Conservation (phyloP, 768 basidiomycete genomes). For the Collybia nuda region DNA sequence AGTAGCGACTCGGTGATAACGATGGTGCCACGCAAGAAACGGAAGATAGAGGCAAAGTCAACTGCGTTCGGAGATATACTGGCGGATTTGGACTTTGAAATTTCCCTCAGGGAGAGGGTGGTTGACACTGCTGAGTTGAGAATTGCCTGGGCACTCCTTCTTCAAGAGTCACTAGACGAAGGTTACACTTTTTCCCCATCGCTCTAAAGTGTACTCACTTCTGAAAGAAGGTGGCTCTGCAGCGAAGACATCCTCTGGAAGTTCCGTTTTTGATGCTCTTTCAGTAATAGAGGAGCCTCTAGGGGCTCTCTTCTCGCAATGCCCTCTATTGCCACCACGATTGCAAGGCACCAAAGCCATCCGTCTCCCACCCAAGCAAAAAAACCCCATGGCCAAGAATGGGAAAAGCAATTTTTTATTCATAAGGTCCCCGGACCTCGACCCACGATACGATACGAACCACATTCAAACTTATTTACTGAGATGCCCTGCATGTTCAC, state of each 20-base stretch:
- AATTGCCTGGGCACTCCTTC: constrained; percentile 46
- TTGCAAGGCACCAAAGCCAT: constrained; percentile 15
- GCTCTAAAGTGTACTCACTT: background rate
- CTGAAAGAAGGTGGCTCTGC: constrained; percentile 10
- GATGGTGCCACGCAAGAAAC: constrained; percentile 17
- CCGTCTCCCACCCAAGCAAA: constrained; percentile 25
- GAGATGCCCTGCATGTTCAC: constrained; percentile 44
- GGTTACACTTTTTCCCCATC: constrained; percentile 18
- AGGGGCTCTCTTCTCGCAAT: constrained; percentile 34
- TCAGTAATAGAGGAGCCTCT: constrained; percentile 37
- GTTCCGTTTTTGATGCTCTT: constrained; percentile 41
- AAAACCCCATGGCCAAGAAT: constrained; percentile 13
- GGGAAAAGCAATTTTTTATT: constrained; percentile 35
- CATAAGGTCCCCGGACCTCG: constrained; percentile 29
- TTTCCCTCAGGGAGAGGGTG: constrained; percentile 40
- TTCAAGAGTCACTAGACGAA: constrained; percentile 36
- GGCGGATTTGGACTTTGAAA: constrained; percentile 46
- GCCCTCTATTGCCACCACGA: constrained; percentile 20
- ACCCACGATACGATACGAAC: constrained; percentile 17
- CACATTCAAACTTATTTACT: constrained; percentile 33
- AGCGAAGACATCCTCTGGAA: constrained; percentile 29
- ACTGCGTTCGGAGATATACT: constrained; percentile 20
- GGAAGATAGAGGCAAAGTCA: constrained; percentile 5
- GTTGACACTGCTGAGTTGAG: constrained; percentile 40
- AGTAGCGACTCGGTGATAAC: too few species aligned